Base-by-base conservation (phyloP, 2,329 filamentous ascomycete species). In the Paecilomyces fulvus region DNA sequence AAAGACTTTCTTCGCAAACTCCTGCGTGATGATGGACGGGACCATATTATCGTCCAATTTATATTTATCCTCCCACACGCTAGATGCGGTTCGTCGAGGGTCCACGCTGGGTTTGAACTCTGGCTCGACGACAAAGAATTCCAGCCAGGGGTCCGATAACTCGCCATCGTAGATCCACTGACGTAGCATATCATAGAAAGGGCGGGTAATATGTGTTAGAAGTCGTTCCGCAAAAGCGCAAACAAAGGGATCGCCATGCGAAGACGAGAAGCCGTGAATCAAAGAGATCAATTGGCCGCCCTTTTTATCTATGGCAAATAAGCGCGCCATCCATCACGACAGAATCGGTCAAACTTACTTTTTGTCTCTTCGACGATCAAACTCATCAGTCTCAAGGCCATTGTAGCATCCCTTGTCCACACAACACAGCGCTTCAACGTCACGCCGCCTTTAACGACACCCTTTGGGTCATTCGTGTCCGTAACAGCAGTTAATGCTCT, bases 131-230 rank as follows among this genome's bases (percentile, higher is more conserved):
- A 99, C 92, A 65, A 99, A 97, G 73, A 99, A 99, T 67, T 99
- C 94, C 56, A 85, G 81, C 66, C 92, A 96, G 0, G 95, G 94
- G 72, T 99, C 94, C n/a, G 90, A 91, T 12, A 99, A 81, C 76
- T 99, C 95, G 59, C 94, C 94, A 66, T 99, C 92, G 68, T 99
- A 99, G 53, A 99, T 96, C 94, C 94, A 99, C 65, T 90, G 88
- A 55, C 91, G 85, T 55, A 99, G 79, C 77, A 99, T 96, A 65
- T 95, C 90, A 71, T 99, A 99, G 69, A 99, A 99, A 0, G 95
- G 95, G 14, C 89, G 82, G 1, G 94, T 96, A 55, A 99, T 89
- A 65, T 92, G 89, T 5, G 82, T 81, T 5, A 99, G 80, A 28
- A 99, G 79, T 23, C 92, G 85, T 71, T 97, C 92, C 0, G 94